A percentile compares a stretch with the other conserved stretches of the same genome.
These are phyloP conservation scores for Zizania palustris DNA, from an alignment of 202 grass and related monocot genomes.

Conservation along the genomic window DNA sequence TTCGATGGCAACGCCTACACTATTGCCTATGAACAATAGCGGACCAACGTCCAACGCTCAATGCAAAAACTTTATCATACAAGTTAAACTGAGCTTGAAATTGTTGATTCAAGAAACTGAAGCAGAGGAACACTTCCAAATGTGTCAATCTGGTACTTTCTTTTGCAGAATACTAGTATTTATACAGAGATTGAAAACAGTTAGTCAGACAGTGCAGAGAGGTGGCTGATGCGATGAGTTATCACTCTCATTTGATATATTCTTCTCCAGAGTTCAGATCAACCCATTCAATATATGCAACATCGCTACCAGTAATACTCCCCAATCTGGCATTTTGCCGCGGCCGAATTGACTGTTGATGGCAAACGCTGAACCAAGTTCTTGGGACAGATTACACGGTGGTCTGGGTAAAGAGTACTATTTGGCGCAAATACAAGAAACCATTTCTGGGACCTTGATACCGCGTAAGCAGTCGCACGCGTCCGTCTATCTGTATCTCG, in stretches of 20 bases:
- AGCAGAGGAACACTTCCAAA: constrained; percentile 9
- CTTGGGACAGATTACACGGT: constrained; percentile 35
- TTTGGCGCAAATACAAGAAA: constrained; percentile 36
- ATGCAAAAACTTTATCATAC: background rate
- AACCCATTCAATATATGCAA: constrained; percentile 34
- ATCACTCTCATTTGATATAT: constrained; percentile 9
- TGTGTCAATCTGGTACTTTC: constrained; percentile 34
- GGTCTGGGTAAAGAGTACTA: constrained; percentile 12
- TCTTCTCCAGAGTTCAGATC: background rate
- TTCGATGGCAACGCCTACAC: background rate
- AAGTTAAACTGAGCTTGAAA: background rate
- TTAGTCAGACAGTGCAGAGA: constrained; percentile 32
- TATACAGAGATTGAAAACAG: constrained; percentile 52
- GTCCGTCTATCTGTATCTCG: constrained; percentile 67
- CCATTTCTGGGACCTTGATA: constrained; percentile 3
- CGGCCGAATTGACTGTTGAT: background rate
- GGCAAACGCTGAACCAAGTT: constrained; percentile 39
- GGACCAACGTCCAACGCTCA: background rate
- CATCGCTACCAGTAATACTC: background rate
- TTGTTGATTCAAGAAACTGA: background rate
- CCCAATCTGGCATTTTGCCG: constrained; percentile 20
- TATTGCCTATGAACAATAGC: background rate
- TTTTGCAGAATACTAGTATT: constrained; percentile 28
- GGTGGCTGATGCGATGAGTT: constrained; percentile 29
- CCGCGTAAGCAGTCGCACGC: background rate